Evolutionary conservation across 805 yeast species (phyloP).

Genomic region (Lachancea sp.): DNA sequence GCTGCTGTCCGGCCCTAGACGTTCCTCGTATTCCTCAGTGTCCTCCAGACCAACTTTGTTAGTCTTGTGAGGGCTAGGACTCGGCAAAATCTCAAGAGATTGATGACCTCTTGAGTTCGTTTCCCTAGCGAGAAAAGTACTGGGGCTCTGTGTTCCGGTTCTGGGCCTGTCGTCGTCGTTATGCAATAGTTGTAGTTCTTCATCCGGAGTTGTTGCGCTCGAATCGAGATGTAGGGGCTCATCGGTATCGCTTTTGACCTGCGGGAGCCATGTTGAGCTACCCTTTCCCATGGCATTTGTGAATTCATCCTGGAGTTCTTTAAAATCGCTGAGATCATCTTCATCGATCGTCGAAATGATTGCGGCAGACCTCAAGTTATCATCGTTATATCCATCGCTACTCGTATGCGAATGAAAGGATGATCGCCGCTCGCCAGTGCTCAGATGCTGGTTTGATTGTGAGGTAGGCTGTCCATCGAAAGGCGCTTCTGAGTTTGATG

Average conservation of each 20-base stretch:
- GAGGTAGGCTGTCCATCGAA: neutral
- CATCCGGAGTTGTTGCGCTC: neutral
- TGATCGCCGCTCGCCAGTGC: neutral
- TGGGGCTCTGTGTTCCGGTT: neutral
- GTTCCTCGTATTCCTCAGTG: slow-evolving; percentile 1
- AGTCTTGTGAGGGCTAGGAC: neutral
- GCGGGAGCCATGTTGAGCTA: slow-evolving; percentile 29
- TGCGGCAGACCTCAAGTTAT: slow-evolving; percentile 23
- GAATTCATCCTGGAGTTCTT: slow-evolving; percentile 30
- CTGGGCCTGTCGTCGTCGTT: neutral
- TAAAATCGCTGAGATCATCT: slow-evolving; percentile 31
- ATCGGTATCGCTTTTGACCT: neutral
- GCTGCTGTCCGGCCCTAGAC: neutral
- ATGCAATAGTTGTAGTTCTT: neutral
- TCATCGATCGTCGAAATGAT: slow-evolving; percentile 28
- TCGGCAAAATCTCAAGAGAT: neutral
- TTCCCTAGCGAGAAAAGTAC: neutral
- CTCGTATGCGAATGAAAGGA: neutral
- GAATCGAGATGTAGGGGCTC: too few species aligned
- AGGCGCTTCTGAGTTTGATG: neutral
- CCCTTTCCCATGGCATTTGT: slow-evolving; percentile 21
- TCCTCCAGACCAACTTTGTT: neutral
- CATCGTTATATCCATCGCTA: slow-evolving; percentile 3
- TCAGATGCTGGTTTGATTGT: neutral
- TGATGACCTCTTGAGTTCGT: neutral